These are phyloP conservation scores for Wickerhamomyces bisporus DNA, from an alignment of 805 yeast species.

Conservation along the genomic window DNA sequence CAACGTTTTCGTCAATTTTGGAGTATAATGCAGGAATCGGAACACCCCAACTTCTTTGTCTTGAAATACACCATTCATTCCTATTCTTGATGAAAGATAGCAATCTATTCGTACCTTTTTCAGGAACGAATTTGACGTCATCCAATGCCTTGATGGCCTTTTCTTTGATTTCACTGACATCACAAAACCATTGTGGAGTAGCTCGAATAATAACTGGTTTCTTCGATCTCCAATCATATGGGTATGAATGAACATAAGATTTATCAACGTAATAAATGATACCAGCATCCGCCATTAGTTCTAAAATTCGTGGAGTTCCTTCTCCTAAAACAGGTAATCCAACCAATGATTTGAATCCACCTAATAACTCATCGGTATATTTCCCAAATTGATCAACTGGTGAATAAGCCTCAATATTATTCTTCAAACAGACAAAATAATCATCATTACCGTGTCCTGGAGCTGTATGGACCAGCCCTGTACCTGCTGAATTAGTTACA, in stretches of 20 bases:
- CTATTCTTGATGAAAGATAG: conserved; percentile 68
- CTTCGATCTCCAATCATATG: conserved; percentile 96
- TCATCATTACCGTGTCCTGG: conserved; percentile 98
- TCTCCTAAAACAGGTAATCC: conserved; percentile 60
- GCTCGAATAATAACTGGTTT: conserved; percentile 92
- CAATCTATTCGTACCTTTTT: conserved; percentile 64
- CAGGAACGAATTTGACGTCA: conserved; percentile 68
- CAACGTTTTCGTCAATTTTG: conserved; percentile 48
- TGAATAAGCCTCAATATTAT: conserved; percentile 57
- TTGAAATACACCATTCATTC: conserved; percentile 95
- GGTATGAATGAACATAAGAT: conserved; percentile 74
- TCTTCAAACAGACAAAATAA: conserved; percentile 58
- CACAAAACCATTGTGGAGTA: conserved; percentile 96
- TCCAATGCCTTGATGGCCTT: conserved; percentile 55
- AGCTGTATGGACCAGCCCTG: conserved; percentile 95
- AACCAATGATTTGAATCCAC: conserved; percentile 38
- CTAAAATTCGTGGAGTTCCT: conserved; percentile 47
- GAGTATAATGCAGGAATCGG: conserved; percentile 86
- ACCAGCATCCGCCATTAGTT: conserved; percentile 32
- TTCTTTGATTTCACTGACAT: conserved; percentile 68
- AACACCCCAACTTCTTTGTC: conserved; percentile 98
- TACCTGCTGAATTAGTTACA: conserved; percentile 78
- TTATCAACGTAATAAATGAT: conserved; percentile 46
- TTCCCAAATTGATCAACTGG: conserved; percentile 77
- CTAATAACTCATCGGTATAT: conserved; percentile 49